Evolutionary conservation across 371 early-diverging fungal genomes (phyloP).

Genomic region (Fennellomyces sp.): DNA sequence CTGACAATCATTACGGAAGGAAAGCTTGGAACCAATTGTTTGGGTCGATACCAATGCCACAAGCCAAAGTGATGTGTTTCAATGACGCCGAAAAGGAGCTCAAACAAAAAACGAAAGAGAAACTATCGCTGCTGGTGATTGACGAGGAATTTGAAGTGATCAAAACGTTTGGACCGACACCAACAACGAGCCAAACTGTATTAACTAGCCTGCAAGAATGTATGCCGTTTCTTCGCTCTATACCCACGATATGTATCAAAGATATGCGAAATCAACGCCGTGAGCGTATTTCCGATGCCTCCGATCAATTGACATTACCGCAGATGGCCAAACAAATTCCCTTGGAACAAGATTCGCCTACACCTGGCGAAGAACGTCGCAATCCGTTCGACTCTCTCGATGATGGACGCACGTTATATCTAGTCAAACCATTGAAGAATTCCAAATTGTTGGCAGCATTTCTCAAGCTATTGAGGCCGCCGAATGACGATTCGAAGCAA

Average conservation of each 20-base stretch:
- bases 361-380: background rate
- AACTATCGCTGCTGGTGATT: background rate
- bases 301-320: background rate
- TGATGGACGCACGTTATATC: background rate
- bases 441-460: slow-evolving; percentile 11
- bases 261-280: slow-evolving; percentile 10
- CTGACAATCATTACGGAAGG: slow-evolving; percentile 1
- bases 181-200: slow-evolving; percentile 5
- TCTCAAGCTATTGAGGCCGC: slow-evolving; percentile 1
- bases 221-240: background rate
- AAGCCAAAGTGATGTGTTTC: background rate
- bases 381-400: slow-evolving; percentile 1
- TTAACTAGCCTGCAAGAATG: slow-evolving; percentile 1
- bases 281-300: background rate
- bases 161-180: background rate
- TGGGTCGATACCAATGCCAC: background rate
- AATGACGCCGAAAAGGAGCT: slow-evolving; percentile 2
- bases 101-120: background rate
- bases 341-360: background rate
- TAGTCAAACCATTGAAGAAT: slow-evolving; percentile 18
- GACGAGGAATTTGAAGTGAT: slow-evolving; percentile 11
- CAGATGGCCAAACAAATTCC: background rate
- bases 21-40: slow-evolving; percentile 6
- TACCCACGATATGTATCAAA: slow-evolving; percentile 12
- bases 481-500: background rate